Evolutionary conservation across 768 basidiomycete species (phyloP).

Genomic region (Mycena galericulata): DNA sequence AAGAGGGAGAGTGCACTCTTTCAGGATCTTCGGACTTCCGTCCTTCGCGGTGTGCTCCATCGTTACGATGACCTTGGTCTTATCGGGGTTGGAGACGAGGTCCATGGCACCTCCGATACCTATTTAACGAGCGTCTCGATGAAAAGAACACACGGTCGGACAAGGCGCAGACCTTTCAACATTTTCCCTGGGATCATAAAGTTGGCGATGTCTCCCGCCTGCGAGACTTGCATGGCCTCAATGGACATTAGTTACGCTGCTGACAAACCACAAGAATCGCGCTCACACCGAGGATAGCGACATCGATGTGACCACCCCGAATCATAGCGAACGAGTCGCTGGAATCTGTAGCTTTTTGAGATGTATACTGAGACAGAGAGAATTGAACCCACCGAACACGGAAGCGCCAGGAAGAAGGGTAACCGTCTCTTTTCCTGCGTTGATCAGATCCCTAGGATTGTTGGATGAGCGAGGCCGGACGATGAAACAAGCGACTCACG

Average conservation of each 20-base stretch:
- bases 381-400: constrained; percentile 75
- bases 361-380: constrained; percentile 5
- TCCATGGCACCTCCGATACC: constrained; percentile 98
- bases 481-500: constrained; percentile 61
- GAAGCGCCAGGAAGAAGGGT: constrained; percentile 94
- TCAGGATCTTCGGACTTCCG: constrained; percentile 89
- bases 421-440: constrained; percentile 95
- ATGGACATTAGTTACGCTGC: constrained; percentile 14
- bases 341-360: constrained; percentile 66
- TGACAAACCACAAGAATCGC: constrained; percentile 27
- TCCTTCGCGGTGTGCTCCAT: constrained; percentile 94
- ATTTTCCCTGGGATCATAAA: constrained; percentile 98
- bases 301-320: constrained; percentile 94
- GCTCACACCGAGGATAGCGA: constrained; percentile 90
- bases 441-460: constrained; percentile 81
- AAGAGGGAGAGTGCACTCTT: constrained; percentile 84
- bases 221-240: constrained; percentile 96
- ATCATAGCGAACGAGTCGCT: constrained; percentile 98
- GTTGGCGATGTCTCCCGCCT: constrained; percentile 94
- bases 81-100: constrained; percentile 94
- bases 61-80: constrained; percentile 90
- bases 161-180: constrained; percentile 69
- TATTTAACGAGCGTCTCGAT: constrained; percentile 41
- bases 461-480: background rate
- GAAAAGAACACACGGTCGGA: constrained; percentile 18